Conservation (phyloP, 306 rosid genomes). For the Malus orientalis region DNA sequence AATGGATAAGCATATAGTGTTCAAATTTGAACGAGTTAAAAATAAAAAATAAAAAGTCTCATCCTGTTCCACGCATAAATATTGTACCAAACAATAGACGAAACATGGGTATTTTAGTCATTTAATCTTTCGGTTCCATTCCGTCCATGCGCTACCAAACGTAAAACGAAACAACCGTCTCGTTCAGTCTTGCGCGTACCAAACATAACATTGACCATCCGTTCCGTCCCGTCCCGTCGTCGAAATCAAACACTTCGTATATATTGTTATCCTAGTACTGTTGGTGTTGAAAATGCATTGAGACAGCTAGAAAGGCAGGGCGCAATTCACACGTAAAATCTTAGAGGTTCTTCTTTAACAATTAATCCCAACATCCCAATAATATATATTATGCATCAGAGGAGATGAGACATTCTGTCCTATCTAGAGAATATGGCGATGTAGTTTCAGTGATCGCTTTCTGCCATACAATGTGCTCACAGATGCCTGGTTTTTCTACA, state of each 20-base stretch:
- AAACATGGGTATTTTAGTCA: too few species aligned
- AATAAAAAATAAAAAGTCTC: too few species aligned
- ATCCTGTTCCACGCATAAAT: too few species aligned
- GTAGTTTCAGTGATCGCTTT: background rate
- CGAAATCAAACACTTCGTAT: background rate
- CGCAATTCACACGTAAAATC: constrained; percentile 1
- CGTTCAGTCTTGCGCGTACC: too few species aligned
- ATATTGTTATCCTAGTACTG: background rate
- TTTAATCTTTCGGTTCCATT: too few species aligned
- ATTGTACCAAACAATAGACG: too few species aligned
- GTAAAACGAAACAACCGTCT: too few species aligned
- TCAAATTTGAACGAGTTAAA: too few species aligned
- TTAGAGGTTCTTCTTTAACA: background rate
- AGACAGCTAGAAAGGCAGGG: constrained; percentile 4
- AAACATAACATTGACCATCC: too few species aligned
- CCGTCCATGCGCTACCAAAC: too few species aligned
- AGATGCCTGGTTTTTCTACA: constrained; percentile 6
- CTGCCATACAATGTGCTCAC: constrained; percentile 5
- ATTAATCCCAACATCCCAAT: background rate
- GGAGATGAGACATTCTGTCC: background rate
- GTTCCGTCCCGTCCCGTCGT: too few species aligned
- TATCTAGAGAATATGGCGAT: background rate
- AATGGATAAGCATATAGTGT: too few species aligned
- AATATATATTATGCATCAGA: background rate
- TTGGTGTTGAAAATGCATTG: background rate